Percentiles rank a stretch among this genome's conserved stretches.
Evolutionary conservation across 441 rosid species (phyloP).

Genomic region (Gossypium davidsonii): DNA sequence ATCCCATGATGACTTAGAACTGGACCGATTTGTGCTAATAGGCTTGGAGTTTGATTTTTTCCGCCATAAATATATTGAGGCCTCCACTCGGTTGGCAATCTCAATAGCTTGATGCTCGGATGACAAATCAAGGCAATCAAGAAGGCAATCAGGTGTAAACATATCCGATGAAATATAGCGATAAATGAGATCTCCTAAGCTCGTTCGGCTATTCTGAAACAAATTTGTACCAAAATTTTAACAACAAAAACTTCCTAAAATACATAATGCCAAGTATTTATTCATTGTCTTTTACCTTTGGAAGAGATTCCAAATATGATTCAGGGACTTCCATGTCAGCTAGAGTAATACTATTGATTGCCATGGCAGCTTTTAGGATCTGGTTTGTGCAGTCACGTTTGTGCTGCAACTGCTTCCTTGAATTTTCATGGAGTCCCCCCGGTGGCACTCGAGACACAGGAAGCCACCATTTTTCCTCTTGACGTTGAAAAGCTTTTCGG

Average conservation of each 20-base stretch:
- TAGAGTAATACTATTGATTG: slow-evolving; percentile 77
- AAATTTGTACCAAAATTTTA: slow-evolving; percentile 12
- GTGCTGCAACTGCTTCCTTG: slow-evolving; percentile 85
- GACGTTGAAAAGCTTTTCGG: slow-evolving; percentile 70
- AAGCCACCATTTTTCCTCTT: slow-evolving; percentile 99
- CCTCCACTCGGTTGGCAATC: slow-evolving; percentile 86
- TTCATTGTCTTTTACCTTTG: slow-evolving; percentile 50
- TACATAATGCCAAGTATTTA: background rate
- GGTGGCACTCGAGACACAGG: slow-evolving; percentile 88
- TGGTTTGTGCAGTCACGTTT: slow-evolving; percentile 91
- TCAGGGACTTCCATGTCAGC: slow-evolving; percentile 92
- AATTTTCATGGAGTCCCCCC: slow-evolving; percentile 66
- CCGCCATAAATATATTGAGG: slow-evolving; percentile 74
- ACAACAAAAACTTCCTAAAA: background rate
- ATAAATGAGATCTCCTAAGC: slow-evolving; percentile 82
- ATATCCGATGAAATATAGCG: slow-evolving; percentile 80
- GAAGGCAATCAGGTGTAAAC: slow-evolving; percentile 80
- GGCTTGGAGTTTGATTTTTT: slow-evolving; percentile 53
- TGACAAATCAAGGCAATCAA: slow-evolving; percentile 83
- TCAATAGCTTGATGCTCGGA: slow-evolving; percentile 96
- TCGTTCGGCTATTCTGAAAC: slow-evolving; percentile 79
- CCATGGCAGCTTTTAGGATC: slow-evolving; percentile 94
- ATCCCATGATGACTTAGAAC: slow-evolving; percentile 80
- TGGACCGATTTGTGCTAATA: slow-evolving; percentile 31
- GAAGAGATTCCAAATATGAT: slow-evolving; percentile 78